Percentiles rank a stretch among this genome's conserved stretches.
phyloP scores from a whole-genome alignment of 2,329 filamentous ascomycete genomes.

The Botryotinia convoluta region DNA sequence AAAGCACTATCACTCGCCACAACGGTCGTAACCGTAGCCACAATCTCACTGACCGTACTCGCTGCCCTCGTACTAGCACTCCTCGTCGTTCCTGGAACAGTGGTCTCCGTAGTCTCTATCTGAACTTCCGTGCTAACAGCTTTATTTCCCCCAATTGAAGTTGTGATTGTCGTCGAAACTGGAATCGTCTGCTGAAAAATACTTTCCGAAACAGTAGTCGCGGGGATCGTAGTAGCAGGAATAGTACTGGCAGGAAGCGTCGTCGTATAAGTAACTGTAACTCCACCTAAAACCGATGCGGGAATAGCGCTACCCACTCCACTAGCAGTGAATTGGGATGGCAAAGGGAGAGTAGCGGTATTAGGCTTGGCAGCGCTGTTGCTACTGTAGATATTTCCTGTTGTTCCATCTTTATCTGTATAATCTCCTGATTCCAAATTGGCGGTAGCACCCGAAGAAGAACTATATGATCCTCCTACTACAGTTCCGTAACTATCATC shows the following conservation, averaged over 20 bases:
- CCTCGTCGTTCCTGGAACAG: slow-evolving; percentile 22
- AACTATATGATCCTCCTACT: slow-evolving; percentile 45
- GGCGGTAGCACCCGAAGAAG: slow-evolving; percentile 39
- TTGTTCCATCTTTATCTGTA: slow-evolving; percentile 40
- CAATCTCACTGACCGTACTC: slow-evolving; percentile 15
- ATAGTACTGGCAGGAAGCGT: slow-evolving; percentile 31
- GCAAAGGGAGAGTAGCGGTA: slow-evolving; percentile 44
- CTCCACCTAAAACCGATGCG: slow-evolving; percentile 42
- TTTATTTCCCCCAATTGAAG: neutral
- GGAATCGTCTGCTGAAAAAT: neutral
- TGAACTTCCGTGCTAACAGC: neutral
- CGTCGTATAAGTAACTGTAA: slow-evolving; percentile 37
- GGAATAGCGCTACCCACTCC: slow-evolving; percentile 49
- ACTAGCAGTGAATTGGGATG: slow-evolving; percentile 45
- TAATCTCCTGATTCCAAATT: slow-evolving; percentile 47
- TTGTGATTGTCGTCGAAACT: neutral
- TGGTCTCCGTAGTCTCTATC: slow-evolving; percentile 24
- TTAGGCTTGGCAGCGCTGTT: slow-evolving; percentile 43
- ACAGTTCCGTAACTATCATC: slow-evolving; percentile 48
- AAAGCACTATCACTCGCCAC: slow-evolving; percentile 3
- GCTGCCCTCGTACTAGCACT: slow-evolving; percentile 6
- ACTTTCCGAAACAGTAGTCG: slow-evolving; percentile 3
- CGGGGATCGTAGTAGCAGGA: slow-evolving; percentile 20
- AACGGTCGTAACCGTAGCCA: slow-evolving; percentile 21
- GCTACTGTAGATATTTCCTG: slow-evolving; percentile 46